Base-by-base conservation (phyloP, 768 basidiomycete species). In the Pisolithus microcarpus region DNA sequence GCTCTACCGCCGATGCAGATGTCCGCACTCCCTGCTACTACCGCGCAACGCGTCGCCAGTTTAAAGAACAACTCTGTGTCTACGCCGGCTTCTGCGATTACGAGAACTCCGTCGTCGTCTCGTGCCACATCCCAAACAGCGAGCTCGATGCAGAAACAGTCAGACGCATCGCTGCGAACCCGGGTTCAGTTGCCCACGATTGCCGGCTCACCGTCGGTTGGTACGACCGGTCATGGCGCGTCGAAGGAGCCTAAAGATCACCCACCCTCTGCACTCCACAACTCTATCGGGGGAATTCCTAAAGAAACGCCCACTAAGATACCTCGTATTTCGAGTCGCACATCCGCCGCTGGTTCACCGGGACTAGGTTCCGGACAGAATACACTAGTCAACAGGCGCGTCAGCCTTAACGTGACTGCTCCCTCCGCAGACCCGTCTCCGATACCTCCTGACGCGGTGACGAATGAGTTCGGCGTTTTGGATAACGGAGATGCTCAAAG, bases 281-380 rank as follows among this genome's bases (percentile, higher is more conserved):
- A 83, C 56, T 72, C 79, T 15, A 60, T 72, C 3, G 72, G 76
- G 26, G 70, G 73, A 9, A 67, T 83, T 50, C 65, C 78, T 5
- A 91, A 91, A 68, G 90, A 91, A 62, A 91, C 91, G 0, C 91
- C 91, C 3, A 94, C 91, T 18, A 93, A 91, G 72, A 94, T 93
- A 60, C 91, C 91, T 43, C 87, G 91, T 23, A 92, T 94, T 38
- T 86, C 89, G n/a, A 88, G 88, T 61, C 79, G 85, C 31, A 82
- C 85, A 2, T 87, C 90, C 5, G 81, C 85, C 9, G 78, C 77
- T 48, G 77, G 80, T 43, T 89, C 89, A 7, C 90, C 90, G 13
- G 77, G 85, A 39, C 65, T 80, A 49, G 83, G 82, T 58, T 72
- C 74, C n/a, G 74, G 80, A 16, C 64, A 65, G 47, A 65, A 65